These are phyloP conservation scores for Phytophthora sp. DNA, from an alignment of 352 stramenopile genomes.

Conservation along the genomic window DNA sequence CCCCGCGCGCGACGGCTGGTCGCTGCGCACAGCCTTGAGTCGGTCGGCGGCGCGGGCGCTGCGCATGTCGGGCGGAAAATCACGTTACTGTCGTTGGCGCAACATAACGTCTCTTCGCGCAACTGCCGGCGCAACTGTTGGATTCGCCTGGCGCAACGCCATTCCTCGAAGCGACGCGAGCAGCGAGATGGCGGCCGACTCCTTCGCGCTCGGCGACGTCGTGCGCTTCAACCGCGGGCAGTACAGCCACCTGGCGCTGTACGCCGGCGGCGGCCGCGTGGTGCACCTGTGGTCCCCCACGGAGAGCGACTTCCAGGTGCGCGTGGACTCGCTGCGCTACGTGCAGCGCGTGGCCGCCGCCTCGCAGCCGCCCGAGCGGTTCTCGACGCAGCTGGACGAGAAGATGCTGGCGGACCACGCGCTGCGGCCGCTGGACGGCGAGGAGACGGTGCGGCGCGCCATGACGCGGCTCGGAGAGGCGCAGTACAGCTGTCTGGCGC, in stretches of 20 bases:
- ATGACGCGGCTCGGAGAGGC: conserved; percentile 55
- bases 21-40: conserved; percentile 24
- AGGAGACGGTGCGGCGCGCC: conserved; percentile 55
- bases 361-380: conserved; percentile 38
- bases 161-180: conserved; percentile 16
- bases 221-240: conserved; percentile 69
- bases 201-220: conserved; percentile 49
- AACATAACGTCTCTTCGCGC: too few relatives aligned
- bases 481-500: conserved; percentile 54
- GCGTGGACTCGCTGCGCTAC: conserved; percentile 62
- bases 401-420: conserved; percentile 53
- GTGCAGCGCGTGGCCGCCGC: conserved; percentile 23
- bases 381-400: conserved; percentile 52
- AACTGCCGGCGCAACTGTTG: too few relatives aligned
- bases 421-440: conserved; percentile 42
- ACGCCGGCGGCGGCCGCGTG: conserved; percentile 48
- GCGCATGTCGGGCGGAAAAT: too few relatives aligned
- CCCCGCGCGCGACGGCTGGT: conserved; percentile 20
- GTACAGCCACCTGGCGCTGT: conserved; percentile 71
- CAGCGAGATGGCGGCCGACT: conserved; percentile 11
- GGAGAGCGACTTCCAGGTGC: conserved; percentile 54
- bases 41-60: neutral
- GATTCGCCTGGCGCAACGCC: too few relatives aligned
- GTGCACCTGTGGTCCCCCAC: conserved; percentile 71
- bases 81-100: too few relatives aligned